Percentiles rank a stretch among this genome's conserved stretches.
Conservation (phyloP, 2,329 filamentous ascomycete species). For the Cyphellophora attinorum region DNA sequence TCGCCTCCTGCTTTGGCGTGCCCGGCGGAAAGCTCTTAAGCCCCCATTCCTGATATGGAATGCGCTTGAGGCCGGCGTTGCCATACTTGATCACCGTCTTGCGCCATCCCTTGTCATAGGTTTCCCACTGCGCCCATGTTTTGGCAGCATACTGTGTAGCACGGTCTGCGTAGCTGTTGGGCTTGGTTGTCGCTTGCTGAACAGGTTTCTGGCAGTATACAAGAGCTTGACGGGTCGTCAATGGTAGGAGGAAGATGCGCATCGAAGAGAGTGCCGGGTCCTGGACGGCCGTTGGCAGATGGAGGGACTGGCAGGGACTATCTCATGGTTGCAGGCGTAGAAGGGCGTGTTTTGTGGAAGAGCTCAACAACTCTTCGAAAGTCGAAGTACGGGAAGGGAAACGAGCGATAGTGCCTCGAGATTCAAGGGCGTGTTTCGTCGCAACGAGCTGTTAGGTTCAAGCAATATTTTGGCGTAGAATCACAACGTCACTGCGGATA, state of each 20-base stretch:
- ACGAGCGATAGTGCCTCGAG: no score
- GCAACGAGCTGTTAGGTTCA: no score
- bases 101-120: constrained; percentile 77
- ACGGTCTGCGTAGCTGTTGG: constrained; percentile 48
- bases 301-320: neutral
- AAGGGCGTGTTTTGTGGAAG: constrained; percentile 1
- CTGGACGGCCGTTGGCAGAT: neutral
- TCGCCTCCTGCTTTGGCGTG: constrained; percentile 54
- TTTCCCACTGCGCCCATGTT: constrained; percentile 82
- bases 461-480: no score
- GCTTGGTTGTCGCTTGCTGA: constrained; percentile 42
- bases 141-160: constrained; percentile 60
- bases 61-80: constrained; percentile 73
- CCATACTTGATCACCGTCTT: constrained; percentile 76
- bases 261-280: constrained; percentile 42
- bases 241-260: constrained; percentile 87
- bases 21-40: constrained; percentile 87
- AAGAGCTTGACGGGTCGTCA: constrained; percentile 82
- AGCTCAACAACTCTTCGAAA: neutral
- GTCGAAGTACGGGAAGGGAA: no score
- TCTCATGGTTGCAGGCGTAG: constrained; percentile 8
- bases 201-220: constrained; percentile 80
- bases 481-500: no score
- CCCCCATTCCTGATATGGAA: constrained; percentile 96
- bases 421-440: no score